Evolutionary conservation across 2,329 filamentous ascomycete species (phyloP), one percentile per base, ranked within the genome.

Genomic region (Thelonectria discophora): DNA sequence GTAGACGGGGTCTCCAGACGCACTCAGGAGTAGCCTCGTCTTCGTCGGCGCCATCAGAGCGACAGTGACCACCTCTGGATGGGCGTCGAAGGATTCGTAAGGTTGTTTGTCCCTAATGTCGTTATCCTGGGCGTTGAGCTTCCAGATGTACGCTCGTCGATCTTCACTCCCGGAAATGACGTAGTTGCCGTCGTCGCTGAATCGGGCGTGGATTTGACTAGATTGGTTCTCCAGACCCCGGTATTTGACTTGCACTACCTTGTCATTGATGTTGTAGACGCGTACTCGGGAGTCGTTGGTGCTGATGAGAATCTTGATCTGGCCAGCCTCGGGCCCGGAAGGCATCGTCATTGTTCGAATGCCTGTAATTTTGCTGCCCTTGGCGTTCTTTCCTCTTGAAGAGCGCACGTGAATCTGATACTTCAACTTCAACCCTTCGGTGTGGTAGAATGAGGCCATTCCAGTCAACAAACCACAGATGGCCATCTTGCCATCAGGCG

Each of bases 361-460:
- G 7, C 93, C 94, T 0, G 95, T 98, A 69, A 99, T 97, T 75
- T 99, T 99, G 80, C 93, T 97, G 6, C 94, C 94, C 75, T 97
- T 97, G 5, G 94, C 91, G 72, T 97, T 98, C 73, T 93, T 94
- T 3, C 95, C 94, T 61, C 94, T 86, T 0, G 93, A 93, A 0
- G 94, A 97, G 46, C 94, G 89, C n/a, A 97, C 94, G 67, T 97
- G 93, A 30, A 98, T 89, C 73, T 97, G 93, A 1, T 90, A 90
- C 67, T 92, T 86, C 55, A 90, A 87, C 72, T 92, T 95, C 52
- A 99, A 79, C 0, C 93, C 93, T 70, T 98, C 93, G 0, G 95
- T 99, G 58, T 97, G 92, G 76, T 94, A 97, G 69, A 98, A 95
- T 66, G 92, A 86, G 73, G 94, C 97, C 17, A 95, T 79, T 0